Base-by-base conservation (phyloP, 768 basidiomycete genomes). In the Naganishia antarctica region DNA sequence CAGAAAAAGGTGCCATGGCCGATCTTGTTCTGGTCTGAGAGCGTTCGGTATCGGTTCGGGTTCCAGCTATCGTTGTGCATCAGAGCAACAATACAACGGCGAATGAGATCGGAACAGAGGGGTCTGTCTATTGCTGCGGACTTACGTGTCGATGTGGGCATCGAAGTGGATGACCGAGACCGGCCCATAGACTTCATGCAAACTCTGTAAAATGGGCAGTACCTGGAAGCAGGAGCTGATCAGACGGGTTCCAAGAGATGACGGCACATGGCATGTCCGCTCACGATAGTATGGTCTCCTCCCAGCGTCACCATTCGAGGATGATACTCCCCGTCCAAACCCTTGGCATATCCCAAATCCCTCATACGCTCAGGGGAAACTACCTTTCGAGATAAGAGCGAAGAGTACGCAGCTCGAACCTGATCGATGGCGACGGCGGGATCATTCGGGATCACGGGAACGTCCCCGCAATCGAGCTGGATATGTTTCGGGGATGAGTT, bases 1-100 rank as follows among this genome's bases (percentile, higher is more conserved):
- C 85, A 84, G 79, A 92, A 93, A 80, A 90, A 92, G 0, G 87
- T 88, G 61, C 90, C 91, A 70, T 93, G 91, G 0, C 85, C 91
- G 43, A 90, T 80, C 29, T 70, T 64, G 8, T 68, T 62, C 48
- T 72, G 73, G 3, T 64, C 81, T 1, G 85, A 50, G 84, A 86
- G 75, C 85, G 86, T 43, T 83, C 83, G 41, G 75, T 73, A 72
- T 32, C 73, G 49, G 32, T 73, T 66, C 3, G 72, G 74, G 60
- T 75, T 66, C 66, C 69, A 69, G 41, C 60, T 65, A 45, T n/a
- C n/a, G n/a, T n/a, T n/a, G n/a, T n/a, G n/a, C n/a, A n/a, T n/a
- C n/a, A n/a, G n/a, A n/a, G n/a, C n/a, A n/a, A n/a, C n/a, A n/a
- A n/a, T n/a, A n/a, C n/a, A n/a, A n/a, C n/a, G n/a, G n/a, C n/a